Evolutionary conservation across 1,284 basidiomycete genomes (phyloP), one percentile per base, ranked within the genome.

Genomic region (Tilletiopsis washingtonensis): DNA sequence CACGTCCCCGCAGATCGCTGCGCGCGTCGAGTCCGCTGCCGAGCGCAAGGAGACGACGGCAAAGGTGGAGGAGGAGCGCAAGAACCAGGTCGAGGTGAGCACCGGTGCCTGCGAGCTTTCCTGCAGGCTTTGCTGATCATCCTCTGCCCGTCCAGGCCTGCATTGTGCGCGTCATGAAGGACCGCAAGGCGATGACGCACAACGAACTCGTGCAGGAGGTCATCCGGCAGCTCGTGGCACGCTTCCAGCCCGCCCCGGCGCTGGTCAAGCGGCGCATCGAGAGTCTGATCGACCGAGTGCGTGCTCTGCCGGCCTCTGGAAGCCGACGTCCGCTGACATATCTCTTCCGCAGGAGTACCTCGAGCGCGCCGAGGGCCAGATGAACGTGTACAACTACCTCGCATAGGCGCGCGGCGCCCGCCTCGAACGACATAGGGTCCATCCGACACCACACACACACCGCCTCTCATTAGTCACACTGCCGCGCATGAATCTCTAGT

Each of bases 131-230:
- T 29, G 14, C 19, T 26, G 6, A 34, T 56, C 23, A 42, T 53
- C 34, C 27, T 24, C 41, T 54, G 17, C 12, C 34, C n/a, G 54
- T 45, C 19, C 17, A 45, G 21, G 40, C 47, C 5, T 96, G 89
- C 68, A 87, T 98, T 55, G 94, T 98, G 21, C 84, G 94, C 36
- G 84, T 97, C 34, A 98, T 99, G 94, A 98, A 99, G 77, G 85
- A 90, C 69, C 78, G 91, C 54, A 97, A 97, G 74, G 81, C 81
- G 49, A 84, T 97, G 81, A 76, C 78, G 5, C 91, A 97, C 71
- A 88, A 84, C 56, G 90, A 93, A 53, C 80, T 99, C 15, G 80
- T 97, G 49, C 85, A 85, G 61, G 91, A 98, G 74, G 89, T 91
- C 23, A 88, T 88, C 34, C 81, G 82, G 15, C 93, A 97, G 69